A percentile compares a stretch with the other conserved stretches of the same genome.
Conservation (phyloP, 768 basidiomycete species). For the Basidioascus undulatus region DNA sequence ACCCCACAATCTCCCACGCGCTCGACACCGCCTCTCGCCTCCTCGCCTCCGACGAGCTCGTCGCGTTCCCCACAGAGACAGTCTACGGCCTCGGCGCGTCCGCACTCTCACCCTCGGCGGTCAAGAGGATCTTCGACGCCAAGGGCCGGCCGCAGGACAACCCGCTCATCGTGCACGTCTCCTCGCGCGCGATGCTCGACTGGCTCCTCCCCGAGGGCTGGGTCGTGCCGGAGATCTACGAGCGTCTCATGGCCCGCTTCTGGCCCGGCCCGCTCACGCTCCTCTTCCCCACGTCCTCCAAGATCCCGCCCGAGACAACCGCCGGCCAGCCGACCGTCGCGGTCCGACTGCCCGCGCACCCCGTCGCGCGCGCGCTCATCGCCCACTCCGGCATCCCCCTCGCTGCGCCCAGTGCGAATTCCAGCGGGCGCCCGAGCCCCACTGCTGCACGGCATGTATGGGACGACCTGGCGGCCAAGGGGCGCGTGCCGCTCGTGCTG, state of each 20-base stretch:
- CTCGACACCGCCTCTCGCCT: too few species aligned
- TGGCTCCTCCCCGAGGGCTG: constrained; percentile 42
- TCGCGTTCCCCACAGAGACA: constrained; percentile 92
- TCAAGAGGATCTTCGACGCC: constrained; percentile 49
- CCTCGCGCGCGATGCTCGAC: constrained; percentile 55
- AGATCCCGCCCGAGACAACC: constrained; percentile 52
- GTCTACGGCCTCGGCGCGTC: constrained; percentile 92
- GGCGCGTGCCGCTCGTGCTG: constrained; percentile 25
- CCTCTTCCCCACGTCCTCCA: constrained; percentile 37
- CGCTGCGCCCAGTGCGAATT: constrained; percentile 87
- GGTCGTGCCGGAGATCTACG: constrained; percentile 37
- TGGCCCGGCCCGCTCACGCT: constrained; percentile 92
- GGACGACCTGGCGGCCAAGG: constrained; percentile 49
- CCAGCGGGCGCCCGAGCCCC: constrained; percentile 80
- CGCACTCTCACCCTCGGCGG: constrained; percentile 38
- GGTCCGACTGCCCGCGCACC: constrained; percentile 82
- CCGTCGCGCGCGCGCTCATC: constrained; percentile 74
- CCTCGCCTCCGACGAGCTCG: too few species aligned
- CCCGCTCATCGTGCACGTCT: constrained; percentile 90
- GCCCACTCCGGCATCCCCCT: constrained; percentile 45
- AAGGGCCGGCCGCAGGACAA: constrained; percentile 91
- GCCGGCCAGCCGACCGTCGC: constrained; percentile 62
- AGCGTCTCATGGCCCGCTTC: constrained; percentile 50
- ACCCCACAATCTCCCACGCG: too few species aligned
- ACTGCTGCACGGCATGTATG: constrained; percentile 68